Evolutionary conservation across 2,329 filamentous ascomycete genomes (phyloP).

Genomic region (Microthyrium microscopicum): DNA sequence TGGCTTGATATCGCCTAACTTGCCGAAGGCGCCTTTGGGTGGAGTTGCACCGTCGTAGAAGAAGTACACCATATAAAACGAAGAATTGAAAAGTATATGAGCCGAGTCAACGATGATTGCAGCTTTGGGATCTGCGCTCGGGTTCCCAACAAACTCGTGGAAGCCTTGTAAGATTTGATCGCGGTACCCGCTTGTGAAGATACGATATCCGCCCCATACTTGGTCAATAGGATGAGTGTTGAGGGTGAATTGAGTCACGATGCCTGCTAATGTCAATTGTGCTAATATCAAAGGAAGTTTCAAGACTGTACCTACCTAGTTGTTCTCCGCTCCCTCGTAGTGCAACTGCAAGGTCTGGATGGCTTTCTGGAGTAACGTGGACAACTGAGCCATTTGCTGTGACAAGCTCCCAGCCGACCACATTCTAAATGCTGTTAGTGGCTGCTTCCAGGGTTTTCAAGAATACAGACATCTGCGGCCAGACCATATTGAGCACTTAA

Average conservation of each 20-base stretch:
- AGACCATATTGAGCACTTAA: constrained; percentile 7
- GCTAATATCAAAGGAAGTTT: not conserved
- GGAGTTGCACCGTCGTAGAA: constrained; percentile 19
- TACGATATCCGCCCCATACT: constrained; percentile 23
- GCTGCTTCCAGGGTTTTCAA: constrained; percentile 1
- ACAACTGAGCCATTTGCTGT: constrained; percentile 13
- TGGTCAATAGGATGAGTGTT: constrained; percentile 17
- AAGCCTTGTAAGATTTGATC: constrained; percentile 18
- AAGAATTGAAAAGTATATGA: constrained; percentile 9
- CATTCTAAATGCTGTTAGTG: too few relatives aligned
- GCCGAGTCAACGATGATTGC: constrained; percentile 16
- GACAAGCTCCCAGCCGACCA: constrained; percentile 10
- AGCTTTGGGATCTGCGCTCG: constrained; percentile 15
- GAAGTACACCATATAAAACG: constrained; percentile 15
- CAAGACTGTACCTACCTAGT: constrained; percentile 12
- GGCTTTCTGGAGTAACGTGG: constrained; percentile 13
- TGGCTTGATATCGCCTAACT: constrained; percentile 17
- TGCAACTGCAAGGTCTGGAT: constrained; percentile 14
- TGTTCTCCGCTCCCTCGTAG: constrained; percentile 16
- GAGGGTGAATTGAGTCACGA: constrained; percentile 19
- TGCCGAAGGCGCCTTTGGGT: constrained; percentile 17
- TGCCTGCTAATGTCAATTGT: constrained; percentile 13
- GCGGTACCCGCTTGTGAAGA: constrained; percentile 16
- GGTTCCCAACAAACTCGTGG: constrained; percentile 17
- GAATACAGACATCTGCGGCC: constrained; percentile 10